Evolutionary conservation across 306 rosid species (phyloP), one percentile per base, ranked within the genome.

Genomic region (Betula pendula): DNA sequence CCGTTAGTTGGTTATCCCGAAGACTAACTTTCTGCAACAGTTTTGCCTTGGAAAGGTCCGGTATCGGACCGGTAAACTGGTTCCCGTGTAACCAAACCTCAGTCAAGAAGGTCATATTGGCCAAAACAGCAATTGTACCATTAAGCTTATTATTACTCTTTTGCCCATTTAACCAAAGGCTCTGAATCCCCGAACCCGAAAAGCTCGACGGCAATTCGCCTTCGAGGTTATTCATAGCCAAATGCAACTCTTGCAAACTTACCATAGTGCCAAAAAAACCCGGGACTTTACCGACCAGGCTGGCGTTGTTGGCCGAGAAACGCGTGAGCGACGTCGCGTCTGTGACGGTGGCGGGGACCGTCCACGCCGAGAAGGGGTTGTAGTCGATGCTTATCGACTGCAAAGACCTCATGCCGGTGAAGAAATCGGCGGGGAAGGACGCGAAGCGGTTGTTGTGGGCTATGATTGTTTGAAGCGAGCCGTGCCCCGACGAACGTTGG

Each of bases 21-120:
- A 92, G 53, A 73, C 83, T 88, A 29, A 91, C 52, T 17, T 59
- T 72, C 44, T 0, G 17, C 12, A 95, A 73, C 11, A 65, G 62
- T 15, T 16, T 45, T 29, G 73, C 87, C 6, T 70, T 73, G 0
- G 92, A 81, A 8, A 90, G 27, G 67, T 95, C 94, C 1, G 99
- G 97, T 43, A 95, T 73, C 45, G 97, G 97, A 70, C 99, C 97
- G 0, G 90, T 87, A 48, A 95, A 95, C 13, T 79, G 65, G 68
- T 95, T 95, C 47, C 73, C 74, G 45, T 95, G 80, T 40, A 84
- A 86, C 97, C 90, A 88, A 75, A 89, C 72, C 1, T 77, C 83
- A 5, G 13, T 73, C 78, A 95, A 71, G 17, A 80, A 50, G n/a
- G 77, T 83, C 99, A 95, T 92, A 5, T 78, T 66, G 2, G 83